Evolutionary conservation across 2,329 filamentous ascomycete species (phyloP), one percentile per base, ranked within the genome.

Genomic region (Alternaria novae-zelandiae): DNA sequence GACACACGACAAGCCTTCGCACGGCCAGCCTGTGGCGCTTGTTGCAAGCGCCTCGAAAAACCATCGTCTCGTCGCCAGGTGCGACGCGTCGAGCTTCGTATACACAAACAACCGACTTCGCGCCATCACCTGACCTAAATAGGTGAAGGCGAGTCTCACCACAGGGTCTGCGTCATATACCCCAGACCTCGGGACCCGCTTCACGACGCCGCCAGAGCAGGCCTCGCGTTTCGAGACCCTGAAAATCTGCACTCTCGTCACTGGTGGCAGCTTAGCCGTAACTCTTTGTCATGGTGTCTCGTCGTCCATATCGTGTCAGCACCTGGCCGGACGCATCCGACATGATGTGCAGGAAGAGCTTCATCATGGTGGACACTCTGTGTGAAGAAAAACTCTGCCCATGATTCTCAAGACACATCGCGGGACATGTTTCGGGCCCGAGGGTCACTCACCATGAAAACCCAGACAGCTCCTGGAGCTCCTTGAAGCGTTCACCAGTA

Each of bases 21-120:
- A 41, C 36, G 36, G 71, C 75, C 69, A 71, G 68, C 69, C 63
- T 30, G 69, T 64, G 68, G 72, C 74, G 74, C 74, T 74, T 78
- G 71, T 63, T 45, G 67, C 65, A 54, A 58, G 61, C 67, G 65
- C 66, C 53, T 55, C 64, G 61, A 61, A 65, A 59, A 69, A 66
- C 57, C 50, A 65, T 70, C 73, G 72, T 70, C 64, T 68, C 59
- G 71, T 73, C 71, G 70, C 71, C 70, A 59, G 72, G 77, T 69
- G 61, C 64, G 73, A 79, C 78, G 77, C 75, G 76, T 66, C 61
- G 68, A 67, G 59, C 59, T 59, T 54, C 54, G 32, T 45, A 71
- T 76, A 79, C 76, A 79, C 74, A 79, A 78, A 75, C 64, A 70
- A 72, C 60, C 61, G 41, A 65, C 61, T 54, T 67, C 72, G 67